Evolutionary conservation across 257 asterid genomes (phyloP).

Genomic region (Nicotiana attenuata): DNA sequence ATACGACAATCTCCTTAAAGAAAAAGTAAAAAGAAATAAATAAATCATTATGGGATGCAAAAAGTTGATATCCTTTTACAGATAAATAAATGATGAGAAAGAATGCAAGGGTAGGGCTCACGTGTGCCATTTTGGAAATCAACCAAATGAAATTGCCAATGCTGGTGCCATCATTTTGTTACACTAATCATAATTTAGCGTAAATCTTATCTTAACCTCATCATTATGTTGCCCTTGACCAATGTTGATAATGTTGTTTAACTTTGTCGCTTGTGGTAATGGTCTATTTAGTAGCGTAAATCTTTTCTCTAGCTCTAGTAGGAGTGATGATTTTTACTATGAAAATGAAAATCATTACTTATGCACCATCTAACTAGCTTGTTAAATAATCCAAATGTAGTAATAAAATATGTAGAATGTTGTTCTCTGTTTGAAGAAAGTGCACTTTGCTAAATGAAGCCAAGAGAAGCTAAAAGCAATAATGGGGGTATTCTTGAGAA

Average conservation of each 20-base stretch:
- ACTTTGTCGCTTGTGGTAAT: conserved; percentile 11
- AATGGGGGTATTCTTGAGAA: neutral
- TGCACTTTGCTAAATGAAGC: conserved; percentile 5
- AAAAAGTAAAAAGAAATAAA: neutral
- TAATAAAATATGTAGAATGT: neutral
- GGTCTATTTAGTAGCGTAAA: neutral
- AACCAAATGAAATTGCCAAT: conserved; percentile 14
- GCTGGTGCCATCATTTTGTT: conserved; percentile 35
- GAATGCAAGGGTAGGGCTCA: conserved; percentile 28
- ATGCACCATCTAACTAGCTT: conserved; percentile 8
- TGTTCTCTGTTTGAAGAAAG: neutral
- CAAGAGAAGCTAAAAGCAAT: neutral
- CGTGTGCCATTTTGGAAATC: conserved; percentile 34
- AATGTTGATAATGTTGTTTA: conserved; percentile 10
- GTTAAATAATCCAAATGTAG: conserved; percentile 1
- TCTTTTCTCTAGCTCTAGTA: neutral
- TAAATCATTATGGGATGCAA: neutral
- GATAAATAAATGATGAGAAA: conserved; percentile 13
- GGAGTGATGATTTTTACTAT: neutral
- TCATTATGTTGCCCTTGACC: conserved; percentile 49
- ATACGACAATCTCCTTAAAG: neutral
- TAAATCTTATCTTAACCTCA: conserved; percentile 33
- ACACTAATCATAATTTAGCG: conserved; percentile 25
- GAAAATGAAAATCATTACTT: conserved; percentile 10
- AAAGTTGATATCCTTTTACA: conserved; percentile 10